phyloP scores from a whole-genome alignment of 176 grass and related monocot genomes.

The Bonia amplexicaulis region DNA sequence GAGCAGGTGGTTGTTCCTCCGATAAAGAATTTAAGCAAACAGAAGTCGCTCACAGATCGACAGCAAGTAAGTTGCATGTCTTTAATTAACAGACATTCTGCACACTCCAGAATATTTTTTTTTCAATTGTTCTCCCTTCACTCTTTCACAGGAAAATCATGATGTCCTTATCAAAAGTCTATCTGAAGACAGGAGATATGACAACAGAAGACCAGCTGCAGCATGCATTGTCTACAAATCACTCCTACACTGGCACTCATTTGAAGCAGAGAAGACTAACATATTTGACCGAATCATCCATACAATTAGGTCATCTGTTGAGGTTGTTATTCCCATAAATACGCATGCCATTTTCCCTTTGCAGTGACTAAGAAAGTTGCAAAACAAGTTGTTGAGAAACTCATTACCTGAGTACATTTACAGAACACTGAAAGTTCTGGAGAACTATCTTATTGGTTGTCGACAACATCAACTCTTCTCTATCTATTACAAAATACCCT shows the following conservation, averaged over 20 bases:
- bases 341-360: not conserved
- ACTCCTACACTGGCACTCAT: slow-evolving; percentile 82
- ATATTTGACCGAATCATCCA: slow-evolving; percentile 94
- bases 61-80: slow-evolving; percentile 59
- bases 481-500: slow-evolving; percentile 79
- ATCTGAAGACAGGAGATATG: slow-evolving; percentile 63
- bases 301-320: slow-evolving; percentile 75
- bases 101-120: slow-evolving; percentile 26
- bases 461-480: slow-evolving; percentile 75
- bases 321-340: slow-evolving; percentile 49
- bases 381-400: slow-evolving; percentile 13
- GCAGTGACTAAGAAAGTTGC: not conserved
- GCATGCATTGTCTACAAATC: slow-evolving; percentile 89
- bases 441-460: slow-evolving; percentile 89
- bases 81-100: slow-evolving; percentile 12
- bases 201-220: slow-evolving; percentile 55
- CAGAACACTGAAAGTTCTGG: slow-evolving; percentile 63
- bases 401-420: slow-evolving; percentile 18
- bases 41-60: slow-evolving; percentile 67
- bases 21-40: slow-evolving; percentile 72
- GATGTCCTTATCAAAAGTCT: slow-evolving; percentile 82
- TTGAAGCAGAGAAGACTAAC: slow-evolving; percentile 89
- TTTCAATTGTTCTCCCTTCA: slow-evolving; percentile 21
- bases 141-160: slow-evolving; percentile 75
- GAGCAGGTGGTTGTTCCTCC: slow-evolving; percentile 42